phyloP scores from a whole-genome alignment of 2,329 filamentous ascomycete species.

The Curvularia hawaiiensis region DNA sequence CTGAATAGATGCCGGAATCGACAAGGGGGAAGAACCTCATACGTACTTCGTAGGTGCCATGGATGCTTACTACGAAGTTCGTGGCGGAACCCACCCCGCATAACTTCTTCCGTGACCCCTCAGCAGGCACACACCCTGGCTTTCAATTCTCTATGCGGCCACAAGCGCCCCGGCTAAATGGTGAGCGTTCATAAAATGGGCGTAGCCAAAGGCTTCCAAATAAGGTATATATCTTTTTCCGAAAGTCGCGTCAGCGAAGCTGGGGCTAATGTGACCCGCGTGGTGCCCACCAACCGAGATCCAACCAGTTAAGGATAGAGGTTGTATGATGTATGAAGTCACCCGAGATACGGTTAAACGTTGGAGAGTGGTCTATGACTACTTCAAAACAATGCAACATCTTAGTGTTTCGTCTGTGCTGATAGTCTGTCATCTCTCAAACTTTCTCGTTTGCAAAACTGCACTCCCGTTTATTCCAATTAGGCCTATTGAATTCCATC shows the following conservation, averaged over 20 bases:
- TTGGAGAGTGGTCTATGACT: slow-evolving; percentile 22
- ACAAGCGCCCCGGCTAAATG: slow-evolving; percentile 14
- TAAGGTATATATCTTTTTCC: slow-evolving; percentile 1
- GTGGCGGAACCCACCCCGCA: slow-evolving; percentile 1
- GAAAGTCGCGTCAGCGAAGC: neutral
- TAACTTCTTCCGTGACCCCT: slow-evolving; percentile 9
- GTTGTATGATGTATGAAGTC: slow-evolving; percentile 2
- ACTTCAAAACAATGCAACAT: slow-evolving; percentile 26
- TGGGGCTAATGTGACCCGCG: slow-evolving; percentile 20
- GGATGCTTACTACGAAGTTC: neutral
- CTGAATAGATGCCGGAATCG: neutral
- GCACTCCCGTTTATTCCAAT: neutral
- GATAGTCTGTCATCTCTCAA: slow-evolving; percentile 6
- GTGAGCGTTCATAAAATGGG: slow-evolving; percentile 14
- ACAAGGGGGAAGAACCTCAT: neutral
- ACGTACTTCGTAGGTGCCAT: neutral
- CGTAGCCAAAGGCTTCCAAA: slow-evolving; percentile 9
- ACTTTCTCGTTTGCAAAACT: slow-evolving; percentile 1
- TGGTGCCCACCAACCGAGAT: slow-evolving; percentile 15
- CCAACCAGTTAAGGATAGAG: slow-evolving; percentile 7
- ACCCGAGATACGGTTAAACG: slow-evolving; percentile 39
- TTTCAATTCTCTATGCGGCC: neutral
- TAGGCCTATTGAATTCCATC: too few species aligned
- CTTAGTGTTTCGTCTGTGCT: slow-evolving; percentile 1
- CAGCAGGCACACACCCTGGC: neutral